Percentiles rank a stretch among this genome's conserved stretches.
These are phyloP conservation scores for Phytopythium vexans DNA, from an alignment of 352 stramenopile species.

Conservation along the genomic window DNA sequence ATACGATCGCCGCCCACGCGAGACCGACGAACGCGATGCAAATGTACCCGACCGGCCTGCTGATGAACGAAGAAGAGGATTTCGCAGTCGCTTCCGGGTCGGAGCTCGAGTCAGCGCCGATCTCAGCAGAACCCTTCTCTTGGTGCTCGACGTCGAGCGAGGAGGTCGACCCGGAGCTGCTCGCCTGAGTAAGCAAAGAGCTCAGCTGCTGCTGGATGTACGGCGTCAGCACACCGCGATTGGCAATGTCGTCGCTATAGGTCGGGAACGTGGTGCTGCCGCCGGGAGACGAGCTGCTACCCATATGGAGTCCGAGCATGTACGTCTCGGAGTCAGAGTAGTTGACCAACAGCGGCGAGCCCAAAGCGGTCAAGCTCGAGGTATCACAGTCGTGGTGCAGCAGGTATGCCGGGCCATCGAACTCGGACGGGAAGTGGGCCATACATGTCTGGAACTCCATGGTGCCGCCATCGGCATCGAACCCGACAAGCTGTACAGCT, in stretches of 20 bases:
- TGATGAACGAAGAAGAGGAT: slow-evolving; percentile 12
- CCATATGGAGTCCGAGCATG: slow-evolving; percentile 60
- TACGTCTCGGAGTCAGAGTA: slow-evolving; percentile 55
- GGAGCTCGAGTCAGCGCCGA: not conserved
- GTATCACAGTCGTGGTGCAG: slow-evolving; percentile 65
- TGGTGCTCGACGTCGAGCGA: slow-evolving; percentile 6
- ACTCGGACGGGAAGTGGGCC: slow-evolving; percentile 39
- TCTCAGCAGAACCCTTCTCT: not conserved
- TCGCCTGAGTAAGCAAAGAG: slow-evolving; percentile 15
- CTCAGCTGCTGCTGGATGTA: slow-evolving; percentile 51
- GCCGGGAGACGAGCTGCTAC: slow-evolving; percentile 1
- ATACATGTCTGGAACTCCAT: slow-evolving; percentile 47
- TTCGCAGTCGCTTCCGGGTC: slow-evolving; percentile 7
- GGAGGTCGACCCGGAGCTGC: slow-evolving; percentile 1
- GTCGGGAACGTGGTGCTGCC: slow-evolving; percentile 10
- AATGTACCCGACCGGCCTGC: slow-evolving; percentile 31
- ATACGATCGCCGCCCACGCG: slow-evolving; percentile 48
- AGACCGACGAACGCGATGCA: slow-evolving; percentile 50
- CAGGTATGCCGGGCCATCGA: slow-evolving; percentile 40
- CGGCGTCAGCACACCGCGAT: slow-evolving; percentile 46
- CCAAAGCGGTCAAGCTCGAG: slow-evolving; percentile 33
- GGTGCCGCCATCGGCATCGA: slow-evolving; percentile 13
- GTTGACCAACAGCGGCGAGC: slow-evolving; percentile 55
- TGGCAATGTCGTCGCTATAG: slow-evolving; percentile 34
- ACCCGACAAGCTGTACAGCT: slow-evolving; percentile 54